phyloP scores from a whole-genome alignment of 768 basidiomycete genomes.

The Pleurotus cornucopiae region DNA sequence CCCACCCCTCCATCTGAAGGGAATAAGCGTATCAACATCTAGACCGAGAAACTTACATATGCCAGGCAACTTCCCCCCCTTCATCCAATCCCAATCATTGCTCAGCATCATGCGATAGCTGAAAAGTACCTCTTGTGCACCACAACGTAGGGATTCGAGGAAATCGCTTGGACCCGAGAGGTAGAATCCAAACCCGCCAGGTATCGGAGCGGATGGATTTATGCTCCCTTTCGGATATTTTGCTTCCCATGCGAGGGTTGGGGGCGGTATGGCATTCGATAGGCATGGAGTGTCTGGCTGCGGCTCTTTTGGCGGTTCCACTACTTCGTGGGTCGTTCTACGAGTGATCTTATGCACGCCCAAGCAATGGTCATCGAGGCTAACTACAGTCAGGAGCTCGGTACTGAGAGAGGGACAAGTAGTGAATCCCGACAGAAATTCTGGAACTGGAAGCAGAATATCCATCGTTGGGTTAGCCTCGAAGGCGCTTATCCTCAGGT shows the following conservation, averaged over 20 bases:
- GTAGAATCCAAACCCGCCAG: conserved; percentile 73
- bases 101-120: conserved; percentile 67
- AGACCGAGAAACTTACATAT: conserved; percentile 42
- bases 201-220: conserved; percentile 45
- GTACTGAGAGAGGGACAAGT: conserved; percentile 26
- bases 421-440: conserved; percentile 37
- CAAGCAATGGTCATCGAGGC: conserved; percentile 37
- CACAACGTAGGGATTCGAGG: conserved; percentile 24
- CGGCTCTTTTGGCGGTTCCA: conserved; percentile 22
- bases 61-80: conserved; percentile 76
- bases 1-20: conserved; percentile 51
- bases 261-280: conserved; percentile 11
- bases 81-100: conserved; percentile 60
- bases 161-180: conserved; percentile 49
- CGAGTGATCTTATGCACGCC: conserved; percentile 46
- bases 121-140: conserved; percentile 52
- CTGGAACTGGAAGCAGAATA: conserved; percentile 19
- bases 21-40: neutral
- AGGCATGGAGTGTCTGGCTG: neutral
- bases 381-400: conserved; percentile 19
- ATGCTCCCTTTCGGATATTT: conserved; percentile 58
- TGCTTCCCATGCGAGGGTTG: conserved; percentile 53
- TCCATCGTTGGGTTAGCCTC: neutral
- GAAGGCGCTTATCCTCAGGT: no score
- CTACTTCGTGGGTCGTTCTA: conserved; percentile 27